Percentiles rank a stretch among this genome's conserved stretches.
Evolutionary conservation across 192 early-diverging fungal species (phyloP).

Genomic region (Coemansia sp.): DNA sequence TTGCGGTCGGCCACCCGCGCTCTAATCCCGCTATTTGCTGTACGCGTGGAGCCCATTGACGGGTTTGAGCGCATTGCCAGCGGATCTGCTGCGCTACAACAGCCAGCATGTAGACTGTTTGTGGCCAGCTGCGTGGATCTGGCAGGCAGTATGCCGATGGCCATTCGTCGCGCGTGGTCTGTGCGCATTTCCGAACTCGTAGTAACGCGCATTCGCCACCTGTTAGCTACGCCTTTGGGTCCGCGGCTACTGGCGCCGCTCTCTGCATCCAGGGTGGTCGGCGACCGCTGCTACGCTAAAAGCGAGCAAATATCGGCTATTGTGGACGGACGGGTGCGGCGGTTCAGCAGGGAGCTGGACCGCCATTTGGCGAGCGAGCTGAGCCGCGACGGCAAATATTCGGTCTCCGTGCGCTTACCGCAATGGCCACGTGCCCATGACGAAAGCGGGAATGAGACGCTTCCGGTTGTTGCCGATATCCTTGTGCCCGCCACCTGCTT

Average conservation of each 20-base stretch:
- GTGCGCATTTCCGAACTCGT: conserved; percentile 24
- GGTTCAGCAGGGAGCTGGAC: conserved; percentile 26
- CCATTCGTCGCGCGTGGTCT: conserved; percentile 37
- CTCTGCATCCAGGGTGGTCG: not conserved
- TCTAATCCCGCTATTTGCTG: conserved; percentile 26
- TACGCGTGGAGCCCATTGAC: conserved; percentile 51
- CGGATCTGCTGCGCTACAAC: conserved; percentile 10
- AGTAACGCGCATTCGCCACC: conserved; percentile 15
- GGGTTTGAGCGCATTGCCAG: conserved; percentile 38
- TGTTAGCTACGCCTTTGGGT: not conserved
- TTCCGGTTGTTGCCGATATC: conserved; percentile 44
- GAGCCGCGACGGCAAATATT: not conserved
- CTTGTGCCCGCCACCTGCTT: conserved; percentile 24
- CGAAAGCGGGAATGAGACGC: not conserved
- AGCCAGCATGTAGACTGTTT: conserved; percentile 38
- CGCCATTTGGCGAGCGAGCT: not conserved
- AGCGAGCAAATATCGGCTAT: conserved; percentile 15
- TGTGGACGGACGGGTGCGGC: conserved; percentile 20
- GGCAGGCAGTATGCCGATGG: conserved; percentile 41
- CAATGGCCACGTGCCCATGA: conserved; percentile 16
- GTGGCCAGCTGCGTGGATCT: conserved; percentile 44
- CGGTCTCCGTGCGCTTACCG: conserved; percentile 34
- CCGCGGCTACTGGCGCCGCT: conserved; percentile 25
- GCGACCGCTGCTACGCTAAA: conserved; percentile 6
- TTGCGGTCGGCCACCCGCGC: conserved; percentile 28